phyloP scores from a whole-genome alignment of 345 rosid species.

The Boechera stricta region DNA sequence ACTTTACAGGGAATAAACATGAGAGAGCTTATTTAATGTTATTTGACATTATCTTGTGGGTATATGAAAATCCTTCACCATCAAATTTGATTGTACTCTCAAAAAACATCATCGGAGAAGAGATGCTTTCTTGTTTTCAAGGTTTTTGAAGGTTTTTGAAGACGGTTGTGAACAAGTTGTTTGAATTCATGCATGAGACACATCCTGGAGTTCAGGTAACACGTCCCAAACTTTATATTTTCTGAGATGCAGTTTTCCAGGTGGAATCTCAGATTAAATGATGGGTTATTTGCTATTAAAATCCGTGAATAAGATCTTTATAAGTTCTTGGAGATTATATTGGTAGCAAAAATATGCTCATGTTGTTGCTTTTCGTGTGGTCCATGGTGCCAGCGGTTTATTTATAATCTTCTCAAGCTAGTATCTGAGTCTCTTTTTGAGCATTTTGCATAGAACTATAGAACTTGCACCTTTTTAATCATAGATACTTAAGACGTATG shows the following conservation, averaged over 20 bases:
- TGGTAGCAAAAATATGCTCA: slow-evolving; percentile 10
- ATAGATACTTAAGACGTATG: slow-evolving; percentile 2
- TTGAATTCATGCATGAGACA: slow-evolving; percentile 99
- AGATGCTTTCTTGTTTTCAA: no score
- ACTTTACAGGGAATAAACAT: no score
- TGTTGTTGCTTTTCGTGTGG: not conserved
- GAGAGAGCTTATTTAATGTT: no score
- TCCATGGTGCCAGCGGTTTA: slow-evolving; percentile 16
- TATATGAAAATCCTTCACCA: no score
- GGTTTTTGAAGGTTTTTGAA: no score
- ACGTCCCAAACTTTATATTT: slow-evolving; percentile 14
- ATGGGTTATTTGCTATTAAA: not conserved
- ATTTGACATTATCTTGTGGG: no score
- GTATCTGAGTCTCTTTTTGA: not conserved
- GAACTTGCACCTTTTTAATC: not conserved
- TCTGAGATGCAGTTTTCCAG: slow-evolving; percentile 2
- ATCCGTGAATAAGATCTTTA: not conserved
- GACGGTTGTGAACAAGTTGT: slow-evolving; percentile 44
- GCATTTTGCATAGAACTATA: slow-evolving; percentile 6
- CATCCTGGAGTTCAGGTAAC: slow-evolving; percentile 99
- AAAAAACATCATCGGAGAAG: no score
- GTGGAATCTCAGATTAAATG: not conserved
- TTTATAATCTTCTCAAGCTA: slow-evolving; percentile 19
- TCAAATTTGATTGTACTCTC: no score
- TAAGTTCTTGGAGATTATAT: not conserved